Base-by-base conservation (phyloP, 345 rosid genomes). In the Nasturtium officinale region DNA sequence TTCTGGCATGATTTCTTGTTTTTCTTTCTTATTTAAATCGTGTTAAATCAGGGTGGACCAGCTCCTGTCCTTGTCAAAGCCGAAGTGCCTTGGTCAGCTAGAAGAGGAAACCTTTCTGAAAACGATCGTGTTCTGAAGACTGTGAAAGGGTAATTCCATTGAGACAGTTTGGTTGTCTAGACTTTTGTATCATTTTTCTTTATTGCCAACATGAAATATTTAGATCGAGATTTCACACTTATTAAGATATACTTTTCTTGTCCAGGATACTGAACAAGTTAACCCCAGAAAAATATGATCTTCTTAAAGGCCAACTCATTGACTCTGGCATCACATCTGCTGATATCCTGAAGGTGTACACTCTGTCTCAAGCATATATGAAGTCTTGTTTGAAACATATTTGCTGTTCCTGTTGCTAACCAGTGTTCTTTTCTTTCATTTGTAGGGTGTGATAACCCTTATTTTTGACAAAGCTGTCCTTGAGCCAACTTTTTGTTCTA, bases 221-320 rank as follows among this genome's bases (percentile, higher is more conserved):
- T 53, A 54, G 17, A 46, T 25, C 7, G 20, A 42, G 51, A 29
- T 63, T 47, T 18, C 52, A 43, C 15, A 30, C 47, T 79, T 58
- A 75, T 45, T 29, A 53, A 26, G 7, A 67, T 72, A 40, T 75
- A 6, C 48, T 61, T 48, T 54, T 33, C 43, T 38, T 65, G 28
- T 74, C 58, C 86, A 94, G 98, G 66, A 95, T 95, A 67, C 79
- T 95, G 82, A 95, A 95, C 83, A 95, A 95, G 83, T 79, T 91
- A 50, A 91, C 99, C 17, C 99, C 99, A 26, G 97, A 91, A 72
- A 95, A 95, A 79, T 95, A 86, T 81, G 97, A 91, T 83, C 75
- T 95, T 74, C 93, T 95, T 8, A 91, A 89, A 84, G 96, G 90
- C 62, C 97, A 95, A 63, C 89, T 95, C 38, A 90, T 95, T 18